These are phyloP conservation scores for Vaccinium myrtillus DNA, from an alignment of 148 eudicot genomes.

Conservation along the genomic window DNA sequence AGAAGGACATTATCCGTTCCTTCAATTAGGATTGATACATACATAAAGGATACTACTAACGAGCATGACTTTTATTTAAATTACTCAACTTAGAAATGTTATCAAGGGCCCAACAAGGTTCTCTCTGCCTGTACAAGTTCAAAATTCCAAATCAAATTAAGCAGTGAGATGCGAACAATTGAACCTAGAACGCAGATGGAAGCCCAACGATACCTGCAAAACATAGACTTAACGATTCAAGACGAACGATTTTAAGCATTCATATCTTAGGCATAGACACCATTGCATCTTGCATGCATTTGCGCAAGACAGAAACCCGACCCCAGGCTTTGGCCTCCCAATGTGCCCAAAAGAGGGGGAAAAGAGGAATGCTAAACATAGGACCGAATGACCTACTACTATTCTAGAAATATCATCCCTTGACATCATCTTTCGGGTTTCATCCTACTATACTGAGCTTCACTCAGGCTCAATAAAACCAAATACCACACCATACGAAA, in stretches of 20 bases:
- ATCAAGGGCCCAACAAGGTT: not conserved
- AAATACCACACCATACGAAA: no score
- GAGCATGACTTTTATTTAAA: no score
- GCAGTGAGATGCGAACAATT: not conserved
- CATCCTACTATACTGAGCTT: not conserved
- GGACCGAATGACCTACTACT: not conserved
- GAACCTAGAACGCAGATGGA: conserved; percentile 51
- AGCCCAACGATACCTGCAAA: conserved; percentile 73
- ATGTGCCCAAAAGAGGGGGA: not conserved
- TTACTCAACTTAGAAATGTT: no score
- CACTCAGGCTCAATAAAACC: not conserved
- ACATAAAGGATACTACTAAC: no score
- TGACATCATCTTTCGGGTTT: not conserved
- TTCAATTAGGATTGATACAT: no score
- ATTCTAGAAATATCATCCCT: not conserved
- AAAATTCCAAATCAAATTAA: not conserved
- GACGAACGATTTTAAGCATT: not conserved
- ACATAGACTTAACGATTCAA: not conserved
- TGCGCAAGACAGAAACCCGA: not conserved
- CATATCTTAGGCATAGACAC: no score
- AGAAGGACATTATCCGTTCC: no score
- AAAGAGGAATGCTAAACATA: not conserved
- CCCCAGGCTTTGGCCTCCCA: not conserved
- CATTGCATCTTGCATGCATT: not conserved
- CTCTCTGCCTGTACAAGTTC: not conserved